phyloP scores from a whole-genome alignment of 1,284 basidiomycete genomes.

The Peniophora sp. region DNA sequence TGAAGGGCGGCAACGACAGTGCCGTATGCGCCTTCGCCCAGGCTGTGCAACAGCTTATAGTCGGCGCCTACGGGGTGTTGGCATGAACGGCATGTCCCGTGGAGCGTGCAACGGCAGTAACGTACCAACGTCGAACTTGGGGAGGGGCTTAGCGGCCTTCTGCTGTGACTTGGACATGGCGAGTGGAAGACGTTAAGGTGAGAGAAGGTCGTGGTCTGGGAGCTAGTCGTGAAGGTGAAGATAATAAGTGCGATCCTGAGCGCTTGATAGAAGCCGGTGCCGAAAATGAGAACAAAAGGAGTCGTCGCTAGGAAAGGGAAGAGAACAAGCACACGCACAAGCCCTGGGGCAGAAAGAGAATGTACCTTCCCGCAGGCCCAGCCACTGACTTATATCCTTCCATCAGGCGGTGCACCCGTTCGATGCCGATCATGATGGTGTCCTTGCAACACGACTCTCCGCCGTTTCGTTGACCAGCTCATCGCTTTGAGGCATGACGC shows the following conservation, averaged over 20 bases:
- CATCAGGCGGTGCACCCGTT: neutral
- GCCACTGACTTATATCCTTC: neutral
- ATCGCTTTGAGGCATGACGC: too few species aligned
- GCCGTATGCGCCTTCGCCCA: slow-evolving; percentile 75
- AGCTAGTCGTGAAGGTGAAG: neutral
- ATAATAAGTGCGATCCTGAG: neutral
- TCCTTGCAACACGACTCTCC: too few species aligned
- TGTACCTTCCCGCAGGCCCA: neutral
- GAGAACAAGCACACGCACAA: neutral
- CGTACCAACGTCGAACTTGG: slow-evolving; percentile 62
- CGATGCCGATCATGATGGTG: neutral
- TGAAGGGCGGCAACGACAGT: slow-evolving; percentile 65
- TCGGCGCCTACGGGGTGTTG: slow-evolving; percentile 41
- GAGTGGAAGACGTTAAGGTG: neutral
- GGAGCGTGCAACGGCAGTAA: slow-evolving; percentile 2
- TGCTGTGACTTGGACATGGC: slow-evolving; percentile 8
- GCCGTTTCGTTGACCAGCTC: too few species aligned
- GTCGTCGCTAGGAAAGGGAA: neutral
- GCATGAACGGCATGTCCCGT: too few species aligned
- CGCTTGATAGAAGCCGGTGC: neutral
- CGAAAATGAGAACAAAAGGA: neutral
- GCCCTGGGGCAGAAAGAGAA: neutral
- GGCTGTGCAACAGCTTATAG: slow-evolving; percentile 67
- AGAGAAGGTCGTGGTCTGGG: neutral
- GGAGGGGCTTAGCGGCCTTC: slow-evolving; percentile 36